Percentiles rank a stretch among this genome's conserved stretches.
phyloP scores from a whole-genome alignment of 2,329 filamentous ascomycete species.

The Cryphonectria nitschkei region DNA sequence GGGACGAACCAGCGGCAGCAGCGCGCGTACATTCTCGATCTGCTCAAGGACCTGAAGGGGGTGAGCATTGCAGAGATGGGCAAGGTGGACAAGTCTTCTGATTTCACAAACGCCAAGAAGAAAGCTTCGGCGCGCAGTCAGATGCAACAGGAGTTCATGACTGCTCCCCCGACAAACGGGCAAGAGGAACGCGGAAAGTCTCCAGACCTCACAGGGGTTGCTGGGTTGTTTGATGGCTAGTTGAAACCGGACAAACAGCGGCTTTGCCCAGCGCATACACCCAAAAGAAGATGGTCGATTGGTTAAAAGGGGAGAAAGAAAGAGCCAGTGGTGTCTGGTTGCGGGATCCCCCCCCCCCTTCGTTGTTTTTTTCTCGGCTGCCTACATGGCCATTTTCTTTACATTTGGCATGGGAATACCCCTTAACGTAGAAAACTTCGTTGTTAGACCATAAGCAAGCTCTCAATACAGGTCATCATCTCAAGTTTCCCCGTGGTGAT shows the following conservation, averaged over 20 bases:
- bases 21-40: conserved; percentile 77
- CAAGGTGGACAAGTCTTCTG: conserved; percentile 66
- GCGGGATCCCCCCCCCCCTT: background rate
- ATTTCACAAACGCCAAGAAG: conserved; percentile 24
- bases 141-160: conserved; percentile 71
- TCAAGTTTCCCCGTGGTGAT: background rate
- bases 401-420: conserved; percentile 2
- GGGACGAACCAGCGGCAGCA: conserved; percentile 72
- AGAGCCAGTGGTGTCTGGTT: background rate
- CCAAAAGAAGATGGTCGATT: background rate
- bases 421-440: conserved; percentile 3
- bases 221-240: conserved; percentile 50
- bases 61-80: conserved; percentile 94
- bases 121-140: conserved; percentile 47
- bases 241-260: background rate
- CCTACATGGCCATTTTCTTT: background rate
- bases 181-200: conserved; percentile 37
- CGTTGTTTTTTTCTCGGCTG: conserved; percentile 8
- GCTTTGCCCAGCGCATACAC: background rate
- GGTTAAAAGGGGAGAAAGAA: background rate
- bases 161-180: conserved; percentile 44
- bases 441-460: background rate
- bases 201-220: conserved; percentile 60
- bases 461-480: background rate
- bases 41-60: conserved; percentile 84